Conservation (phyloP, 2,329 filamentous ascomycete species). For the Pseudogymnoascus sp. region DNA sequence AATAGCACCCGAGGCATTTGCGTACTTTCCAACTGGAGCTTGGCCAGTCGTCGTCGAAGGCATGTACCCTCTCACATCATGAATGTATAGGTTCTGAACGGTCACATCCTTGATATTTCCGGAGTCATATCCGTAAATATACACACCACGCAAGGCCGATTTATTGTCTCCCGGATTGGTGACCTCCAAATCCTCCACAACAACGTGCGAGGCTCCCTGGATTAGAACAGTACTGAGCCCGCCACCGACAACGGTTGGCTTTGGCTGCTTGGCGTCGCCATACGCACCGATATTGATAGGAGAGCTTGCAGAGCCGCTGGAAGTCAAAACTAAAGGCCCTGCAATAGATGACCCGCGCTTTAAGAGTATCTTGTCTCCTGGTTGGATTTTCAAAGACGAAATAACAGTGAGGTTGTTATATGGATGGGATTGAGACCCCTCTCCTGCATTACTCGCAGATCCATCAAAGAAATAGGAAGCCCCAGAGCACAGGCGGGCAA, state of each 20-base stretch:
- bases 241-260: neutral
- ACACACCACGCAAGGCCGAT: neutral
- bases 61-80: constrained; percentile 3
- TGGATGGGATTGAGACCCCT: neutral
- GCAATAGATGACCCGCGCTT: neutral
- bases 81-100: neutral
- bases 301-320: neutral
- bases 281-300: neutral
- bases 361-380: neutral
- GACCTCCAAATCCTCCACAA: neutral
- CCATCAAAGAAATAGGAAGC: neutral
- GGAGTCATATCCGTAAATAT: neutral
- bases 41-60: neutral
- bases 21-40: neutral
- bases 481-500: neutral
- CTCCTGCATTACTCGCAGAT: neutral
- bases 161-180: constrained; percentile 1
- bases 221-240: neutral
- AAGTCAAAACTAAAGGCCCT: neutral
- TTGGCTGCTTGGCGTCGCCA: neutral
- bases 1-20: neutral
- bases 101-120: constrained; percentile 1
- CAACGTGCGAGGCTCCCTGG: neutral
- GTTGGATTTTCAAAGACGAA: neutral
- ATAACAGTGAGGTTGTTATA: neutral